Conservation (phyloP, 208 protist genomes). For the Vickermania ingenoplastis region DNA sequence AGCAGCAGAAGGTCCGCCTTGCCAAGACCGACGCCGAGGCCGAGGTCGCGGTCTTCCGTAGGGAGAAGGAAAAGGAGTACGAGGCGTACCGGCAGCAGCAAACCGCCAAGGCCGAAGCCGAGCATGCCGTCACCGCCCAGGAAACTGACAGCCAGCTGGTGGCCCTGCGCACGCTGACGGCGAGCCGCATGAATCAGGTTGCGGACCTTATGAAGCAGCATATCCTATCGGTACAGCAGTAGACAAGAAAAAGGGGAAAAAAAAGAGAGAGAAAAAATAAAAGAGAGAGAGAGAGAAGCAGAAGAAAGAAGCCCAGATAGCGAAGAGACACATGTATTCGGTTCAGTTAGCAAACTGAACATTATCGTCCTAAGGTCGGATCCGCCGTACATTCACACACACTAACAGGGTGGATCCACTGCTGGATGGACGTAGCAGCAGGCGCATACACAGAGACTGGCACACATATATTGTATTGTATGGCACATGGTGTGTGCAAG, state of each 20-base stretch:
- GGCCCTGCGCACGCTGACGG: slow-evolving; percentile 43
- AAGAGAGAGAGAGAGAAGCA: slow-evolving; percentile 2
- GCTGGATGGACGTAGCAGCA: too few species aligned
- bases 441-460: too few species aligned
- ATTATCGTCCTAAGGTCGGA: too few species aligned
- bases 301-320: neutral
- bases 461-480: too few species aligned
- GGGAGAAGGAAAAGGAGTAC: slow-evolving; percentile 64
- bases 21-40: slow-evolving; percentile 76
- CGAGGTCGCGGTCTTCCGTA: slow-evolving; percentile 63
- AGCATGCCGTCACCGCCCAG: slow-evolving; percentile 46
- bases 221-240: slow-evolving; percentile 35
- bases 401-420: too few species aligned
- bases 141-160: slow-evolving; percentile 57
- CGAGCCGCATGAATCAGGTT: slow-evolving; percentile 54
- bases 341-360: too few species aligned
- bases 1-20: slow-evolving; percentile 79
- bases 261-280: neutral
- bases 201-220: slow-evolving; percentile 46
- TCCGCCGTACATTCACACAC: too few species aligned
- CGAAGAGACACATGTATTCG: neutral
- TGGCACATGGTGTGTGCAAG: too few species aligned
- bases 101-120: slow-evolving; percentile 30
- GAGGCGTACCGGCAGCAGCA: slow-evolving; percentile 53
- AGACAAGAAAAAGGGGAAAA: slow-evolving; percentile 3